Percentiles rank a stretch among this genome's conserved stretches.
Evolutionary conservation across 306 rosid genomes (phyloP).

Genomic region (Argentina anserina): DNA sequence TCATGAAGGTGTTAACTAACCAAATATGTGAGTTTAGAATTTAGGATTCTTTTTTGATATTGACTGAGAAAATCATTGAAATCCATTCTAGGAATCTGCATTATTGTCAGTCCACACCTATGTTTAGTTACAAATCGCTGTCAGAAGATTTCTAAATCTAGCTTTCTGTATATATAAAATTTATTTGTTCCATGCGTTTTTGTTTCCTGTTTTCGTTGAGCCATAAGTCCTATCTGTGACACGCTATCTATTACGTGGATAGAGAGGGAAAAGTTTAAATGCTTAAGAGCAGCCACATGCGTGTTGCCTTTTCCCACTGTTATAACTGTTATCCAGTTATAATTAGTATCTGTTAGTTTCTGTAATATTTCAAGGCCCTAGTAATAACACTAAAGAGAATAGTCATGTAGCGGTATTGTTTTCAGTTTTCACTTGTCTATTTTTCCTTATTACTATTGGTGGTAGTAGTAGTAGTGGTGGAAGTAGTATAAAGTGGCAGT

Average conservation of each 20-base stretch:
- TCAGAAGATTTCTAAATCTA: slow-evolving; percentile 1
- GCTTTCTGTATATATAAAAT: slow-evolving; percentile 17
- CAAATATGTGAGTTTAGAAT: slow-evolving; percentile 57
- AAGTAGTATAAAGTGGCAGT: neutral
- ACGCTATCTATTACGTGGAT: neutral
- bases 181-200: neutral
- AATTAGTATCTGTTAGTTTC: neutral
- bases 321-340: neutral
- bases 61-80: slow-evolving; percentile 45
- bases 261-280: neutral
- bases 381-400: neutral
- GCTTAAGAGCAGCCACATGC: neutral
- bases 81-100: slow-evolving; percentile 43
- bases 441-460: neutral
- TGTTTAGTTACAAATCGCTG: slow-evolving; percentile 27
- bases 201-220: neutral
- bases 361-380: neutral
- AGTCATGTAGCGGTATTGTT: neutral
- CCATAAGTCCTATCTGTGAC: neutral
- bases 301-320: neutral
- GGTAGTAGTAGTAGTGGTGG: neutral
- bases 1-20: slow-evolving; percentile 48
- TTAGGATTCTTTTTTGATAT: slow-evolving; percentile 47
- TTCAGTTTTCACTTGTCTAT: neutral
- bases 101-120: slow-evolving; percentile 38